A percentile compares a stretch with the other conserved stretches of the same genome.
phyloP scores from a whole-genome alignment of 2,329 filamentous ascomycete species.

The Shiraia sp. region DNA sequence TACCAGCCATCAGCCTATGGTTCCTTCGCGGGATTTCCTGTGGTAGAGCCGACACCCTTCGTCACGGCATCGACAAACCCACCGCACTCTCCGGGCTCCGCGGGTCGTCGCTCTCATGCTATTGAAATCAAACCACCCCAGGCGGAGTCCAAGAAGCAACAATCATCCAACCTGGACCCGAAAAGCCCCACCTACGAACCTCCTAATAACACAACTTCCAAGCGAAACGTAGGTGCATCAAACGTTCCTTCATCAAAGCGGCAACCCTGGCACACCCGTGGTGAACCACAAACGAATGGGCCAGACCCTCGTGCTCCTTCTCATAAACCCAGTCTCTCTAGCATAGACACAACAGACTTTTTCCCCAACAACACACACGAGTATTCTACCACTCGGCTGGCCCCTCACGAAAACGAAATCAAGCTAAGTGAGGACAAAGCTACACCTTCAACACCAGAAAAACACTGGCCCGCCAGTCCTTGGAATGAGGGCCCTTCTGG shows the following conservation, averaged over 20 bases:
- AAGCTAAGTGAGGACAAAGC: conserved; percentile 19
- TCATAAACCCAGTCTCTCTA: conserved; percentile 44
- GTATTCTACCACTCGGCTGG: conserved; percentile 43
- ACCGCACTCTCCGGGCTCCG: conserved; percentile 34
- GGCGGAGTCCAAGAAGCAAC: conserved; percentile 29
- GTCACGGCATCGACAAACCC: conserved; percentile 17
- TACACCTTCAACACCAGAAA: conserved; percentile 42
- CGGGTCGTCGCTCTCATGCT: conserved; percentile 45
- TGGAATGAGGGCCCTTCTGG: conserved; percentile 37
- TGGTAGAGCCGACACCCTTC: conserved; percentile 26
- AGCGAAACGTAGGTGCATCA: conserved; percentile 24
- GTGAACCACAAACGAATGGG: conserved; percentile 15
- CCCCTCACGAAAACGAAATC: conserved; percentile 21
- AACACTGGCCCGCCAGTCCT: conserved; percentile 39
- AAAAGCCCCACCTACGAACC: conserved; percentile 48
- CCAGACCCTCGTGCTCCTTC: conserved; percentile 21
- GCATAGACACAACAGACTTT: conserved; percentile 47
- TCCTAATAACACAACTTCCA: conserved; percentile 14
- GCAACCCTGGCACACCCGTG: conserved; percentile 30
- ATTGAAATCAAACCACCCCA: conserved; percentile 47
- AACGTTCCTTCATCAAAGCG: conserved; percentile 40
- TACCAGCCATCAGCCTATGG: conserved; percentile 28
- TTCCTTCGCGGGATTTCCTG: conserved; percentile 18
- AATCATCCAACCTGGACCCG: conserved; percentile 39
- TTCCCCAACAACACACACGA: conserved; percentile 48